Conservation (phyloP, 2,329 filamentous ascomycete genomes). For the Talaromyces islandicus region DNA sequence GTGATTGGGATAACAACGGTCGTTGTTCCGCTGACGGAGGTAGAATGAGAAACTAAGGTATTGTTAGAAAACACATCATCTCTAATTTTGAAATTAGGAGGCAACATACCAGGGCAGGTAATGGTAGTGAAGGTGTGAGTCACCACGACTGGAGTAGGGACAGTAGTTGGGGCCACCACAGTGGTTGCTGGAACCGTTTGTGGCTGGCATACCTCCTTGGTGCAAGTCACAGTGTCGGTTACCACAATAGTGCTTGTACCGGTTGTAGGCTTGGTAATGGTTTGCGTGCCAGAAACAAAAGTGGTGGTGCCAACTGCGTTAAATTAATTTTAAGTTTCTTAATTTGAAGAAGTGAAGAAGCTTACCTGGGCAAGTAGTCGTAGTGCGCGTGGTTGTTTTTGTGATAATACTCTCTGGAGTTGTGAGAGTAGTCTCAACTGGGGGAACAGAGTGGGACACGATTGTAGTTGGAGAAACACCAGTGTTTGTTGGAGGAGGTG, state of each 20-base stretch:
- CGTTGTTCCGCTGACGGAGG: slow-evolving; percentile 8
- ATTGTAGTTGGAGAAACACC: background rate
- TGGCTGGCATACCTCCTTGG: slow-evolving; percentile 5
- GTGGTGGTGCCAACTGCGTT: slow-evolving; percentile 9
- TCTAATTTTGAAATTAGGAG: background rate
- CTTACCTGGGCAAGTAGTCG: slow-evolving; percentile 5
- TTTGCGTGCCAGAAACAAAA: slow-evolving; percentile 5
- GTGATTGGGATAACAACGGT: slow-evolving; percentile 9
- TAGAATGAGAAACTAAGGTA: slow-evolving; percentile 2
- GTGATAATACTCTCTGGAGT: background rate
- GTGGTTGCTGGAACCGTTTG: slow-evolving; percentile 4
- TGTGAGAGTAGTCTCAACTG: background rate
- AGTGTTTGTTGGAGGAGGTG: background rate
- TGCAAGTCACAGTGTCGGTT: slow-evolving; percentile 10
- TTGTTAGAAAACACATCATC: background rate
- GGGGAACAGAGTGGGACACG: background rate
- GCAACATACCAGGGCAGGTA: slow-evolving; percentile 10
- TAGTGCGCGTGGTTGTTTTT: background rate
- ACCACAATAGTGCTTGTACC: slow-evolving; percentile 6
- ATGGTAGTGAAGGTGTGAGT: slow-evolving; percentile 8
- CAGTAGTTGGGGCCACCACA: slow-evolving; percentile 1
- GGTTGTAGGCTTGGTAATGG: slow-evolving; percentile 5
- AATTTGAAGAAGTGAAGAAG: background rate
- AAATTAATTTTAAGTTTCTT: background rate
- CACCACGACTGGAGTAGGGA: slow-evolving; percentile 3